Base-by-base conservation (phyloP, 2,329 filamentous ascomycete genomes). In the Fusarium tricinctum region DNA sequence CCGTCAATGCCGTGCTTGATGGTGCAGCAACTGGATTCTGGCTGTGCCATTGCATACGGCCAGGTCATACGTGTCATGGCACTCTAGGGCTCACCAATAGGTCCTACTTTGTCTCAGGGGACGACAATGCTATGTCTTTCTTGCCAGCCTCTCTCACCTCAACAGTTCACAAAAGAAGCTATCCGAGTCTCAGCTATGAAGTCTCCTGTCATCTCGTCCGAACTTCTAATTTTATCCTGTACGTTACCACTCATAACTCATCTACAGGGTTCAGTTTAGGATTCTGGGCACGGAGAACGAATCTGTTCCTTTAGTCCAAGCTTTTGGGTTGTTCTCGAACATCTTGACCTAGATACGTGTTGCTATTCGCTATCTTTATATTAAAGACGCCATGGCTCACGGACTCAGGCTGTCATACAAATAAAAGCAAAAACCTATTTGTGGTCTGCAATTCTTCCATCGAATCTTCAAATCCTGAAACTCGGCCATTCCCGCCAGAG, bases 271-370 rank as follows among this genome's bases (percentile, higher is more conserved):
- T n/a, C 50, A 39, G 40, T 47, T 54, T 19, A 43, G 46, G 44
- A 35, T 51, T 52, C 35, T 45, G 35, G 28, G 59, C 30, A 50
- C 43, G 14, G 38, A 20, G 23, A 43, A 22, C 19, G 30, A 35
- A 44, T 45, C 48, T 6, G 32, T 26, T 33, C 32, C 47, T 33
- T 15, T 38, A 33, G 47, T 33, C 66, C 23, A 66, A 69, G 61
- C 48, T 39, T 50, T 39, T 53, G 40, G 19, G 23, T 53, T 44
- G 51, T 69, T 69, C 61, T 66, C 61, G 52, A 69, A 69, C 38
- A 17, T 53, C 33, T 62, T 51, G n/a, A 35, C 23, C 14, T 33
- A 15, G 30, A 13, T 44, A 32, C 15, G 22, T 38, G 22, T 15
- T 26, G 15, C 13, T 46, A 59, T 69, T 42, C 28, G 57, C 32